These are phyloP conservation scores for Leucosporidium scottii DNA, from an alignment of 768 basidiomycete species.

Conservation along the genomic window DNA sequence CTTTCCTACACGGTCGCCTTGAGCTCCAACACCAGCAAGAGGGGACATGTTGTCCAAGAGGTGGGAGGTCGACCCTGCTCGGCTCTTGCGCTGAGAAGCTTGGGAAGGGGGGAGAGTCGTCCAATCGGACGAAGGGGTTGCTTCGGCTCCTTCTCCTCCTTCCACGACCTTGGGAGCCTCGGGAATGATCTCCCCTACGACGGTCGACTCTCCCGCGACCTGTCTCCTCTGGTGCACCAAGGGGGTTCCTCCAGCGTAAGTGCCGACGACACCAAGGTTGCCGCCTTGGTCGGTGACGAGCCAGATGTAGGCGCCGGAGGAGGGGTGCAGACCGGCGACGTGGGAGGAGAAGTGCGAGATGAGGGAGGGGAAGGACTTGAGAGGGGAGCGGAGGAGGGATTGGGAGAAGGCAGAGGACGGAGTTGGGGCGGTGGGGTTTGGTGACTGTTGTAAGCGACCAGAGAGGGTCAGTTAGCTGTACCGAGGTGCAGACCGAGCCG, in stretches of 20 bases:
- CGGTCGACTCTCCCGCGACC: slow-evolving; percentile 25
- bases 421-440: slow-evolving; percentile 3
- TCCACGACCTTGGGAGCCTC: not conserved
- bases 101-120: too few species aligned
- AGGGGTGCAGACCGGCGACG: slow-evolving; percentile 55
- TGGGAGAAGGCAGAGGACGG: slow-evolving; percentile 4
- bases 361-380: slow-evolving; percentile 60
- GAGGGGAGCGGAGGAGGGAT: slow-evolving; percentile 35
- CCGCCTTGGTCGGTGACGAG: slow-evolving; percentile 64
- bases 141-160: not conserved
- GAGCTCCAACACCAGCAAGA: not conserved
- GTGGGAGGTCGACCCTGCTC: too few species aligned
- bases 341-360: slow-evolving; percentile 71
- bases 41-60: not conserved
- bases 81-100: too few species aligned
- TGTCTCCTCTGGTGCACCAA: slow-evolving; percentile 52
- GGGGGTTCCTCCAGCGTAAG: slow-evolving; percentile 81
- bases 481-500: too few species aligned
- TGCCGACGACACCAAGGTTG: slow-evolving; percentile 66
- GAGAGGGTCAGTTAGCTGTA: not conserved
- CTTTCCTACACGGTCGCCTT: slow-evolving; percentile 43
- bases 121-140: not conserved
- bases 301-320: slow-evolving; percentile 73
- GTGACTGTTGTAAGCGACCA: not conserved
- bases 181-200: not conserved